phyloP scores from a whole-genome alignment of 2,329 filamentous ascomycete genomes.

The Aspergillus neotritici region DNA sequence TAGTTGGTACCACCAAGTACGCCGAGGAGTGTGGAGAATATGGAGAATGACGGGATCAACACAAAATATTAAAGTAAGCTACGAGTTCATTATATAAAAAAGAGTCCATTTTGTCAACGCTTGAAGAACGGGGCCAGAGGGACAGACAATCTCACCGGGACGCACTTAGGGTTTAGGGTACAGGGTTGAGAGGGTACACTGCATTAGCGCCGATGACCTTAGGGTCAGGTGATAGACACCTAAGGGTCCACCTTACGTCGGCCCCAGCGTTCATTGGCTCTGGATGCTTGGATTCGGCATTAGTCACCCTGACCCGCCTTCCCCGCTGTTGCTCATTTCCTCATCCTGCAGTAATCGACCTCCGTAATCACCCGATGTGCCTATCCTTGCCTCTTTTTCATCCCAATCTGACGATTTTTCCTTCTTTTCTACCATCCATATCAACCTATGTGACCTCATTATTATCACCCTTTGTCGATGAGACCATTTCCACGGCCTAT shows the following conservation, averaged over 20 bases:
- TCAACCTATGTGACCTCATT: background rate
- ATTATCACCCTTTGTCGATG: background rate
- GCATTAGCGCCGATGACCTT: too few relatives aligned
- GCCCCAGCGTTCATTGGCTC: background rate
- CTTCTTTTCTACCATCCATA: background rate
- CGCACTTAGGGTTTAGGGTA: conserved; percentile 6
- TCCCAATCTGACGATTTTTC: conserved; percentile 6
- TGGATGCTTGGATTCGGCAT: conserved; percentile 2
- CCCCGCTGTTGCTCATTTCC: conserved; percentile 10
- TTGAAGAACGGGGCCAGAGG: background rate
- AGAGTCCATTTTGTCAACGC: too few relatives aligned
- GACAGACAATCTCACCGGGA: background rate
- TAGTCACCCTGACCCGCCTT: conserved; percentile 4
- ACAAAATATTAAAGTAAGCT: too few relatives aligned
- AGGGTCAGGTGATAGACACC: conserved; percentile 3
- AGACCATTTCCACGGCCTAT: too few relatives aligned
- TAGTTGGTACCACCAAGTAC: too few relatives aligned
- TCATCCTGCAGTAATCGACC: conserved; percentile 4
- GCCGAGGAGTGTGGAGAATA: too few relatives aligned
- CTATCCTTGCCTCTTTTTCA: conserved; percentile 9
- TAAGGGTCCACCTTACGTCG: background rate
- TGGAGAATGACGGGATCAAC: too few relatives aligned
- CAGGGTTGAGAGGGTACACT: conserved; percentile 3
- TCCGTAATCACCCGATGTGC: conserved; percentile 11
- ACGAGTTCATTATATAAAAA: too few relatives aligned